Evolutionary conservation across 257 asterid genomes (phyloP).

Genomic region (Striga asiatica): DNA sequence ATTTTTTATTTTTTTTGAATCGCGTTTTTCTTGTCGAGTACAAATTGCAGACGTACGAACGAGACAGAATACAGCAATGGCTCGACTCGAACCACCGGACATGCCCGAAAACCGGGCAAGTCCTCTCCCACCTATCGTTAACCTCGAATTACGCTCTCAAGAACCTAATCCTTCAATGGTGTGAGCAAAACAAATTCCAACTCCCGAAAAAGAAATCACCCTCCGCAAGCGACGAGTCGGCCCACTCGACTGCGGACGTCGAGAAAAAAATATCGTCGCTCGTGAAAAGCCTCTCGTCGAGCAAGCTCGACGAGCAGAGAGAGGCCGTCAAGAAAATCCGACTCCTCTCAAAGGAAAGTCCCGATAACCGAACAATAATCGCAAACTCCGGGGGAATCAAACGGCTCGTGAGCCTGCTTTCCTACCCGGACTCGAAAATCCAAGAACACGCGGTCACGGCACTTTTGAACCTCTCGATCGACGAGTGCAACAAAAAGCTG

Average conservation of each 20-base stretch:
- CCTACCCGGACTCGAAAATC: slow-evolving; percentile 70
- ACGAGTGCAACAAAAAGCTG: slow-evolving; percentile 66
- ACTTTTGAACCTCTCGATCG: slow-evolving; percentile 68
- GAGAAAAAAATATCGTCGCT: slow-evolving; percentile 23
- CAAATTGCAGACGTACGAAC: slow-evolving; percentile 60
- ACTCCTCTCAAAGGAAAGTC: slow-evolving; percentile 60
- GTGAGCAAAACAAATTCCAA: slow-evolving; percentile 43
- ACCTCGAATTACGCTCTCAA: slow-evolving; percentile 74
- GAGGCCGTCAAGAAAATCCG: slow-evolving; percentile 59
- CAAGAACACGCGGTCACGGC: slow-evolving; percentile 86
- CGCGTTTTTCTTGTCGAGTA: neutral
- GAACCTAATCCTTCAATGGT: slow-evolving; percentile 69
- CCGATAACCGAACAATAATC: slow-evolving; percentile 45
- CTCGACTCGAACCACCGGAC: slow-evolving; percentile 48
- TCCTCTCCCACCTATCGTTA: slow-evolving; percentile 32
- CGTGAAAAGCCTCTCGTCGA: slow-evolving; percentile 41
- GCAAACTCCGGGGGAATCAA: slow-evolving; percentile 61
- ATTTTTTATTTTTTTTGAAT: no score
- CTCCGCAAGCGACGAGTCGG: slow-evolving; percentile 2
- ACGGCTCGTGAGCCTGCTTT: slow-evolving; percentile 47
- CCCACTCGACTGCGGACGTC: slow-evolving; percentile 5
- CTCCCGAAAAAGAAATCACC: slow-evolving; percentile 34
- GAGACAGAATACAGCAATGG: slow-evolving; percentile 78
- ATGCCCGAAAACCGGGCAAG: slow-evolving; percentile 78
- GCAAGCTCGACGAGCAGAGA: slow-evolving; percentile 53